Base-by-base conservation (phyloP, 164 flowering plant species). In the Houttuynia cordata region DNA sequence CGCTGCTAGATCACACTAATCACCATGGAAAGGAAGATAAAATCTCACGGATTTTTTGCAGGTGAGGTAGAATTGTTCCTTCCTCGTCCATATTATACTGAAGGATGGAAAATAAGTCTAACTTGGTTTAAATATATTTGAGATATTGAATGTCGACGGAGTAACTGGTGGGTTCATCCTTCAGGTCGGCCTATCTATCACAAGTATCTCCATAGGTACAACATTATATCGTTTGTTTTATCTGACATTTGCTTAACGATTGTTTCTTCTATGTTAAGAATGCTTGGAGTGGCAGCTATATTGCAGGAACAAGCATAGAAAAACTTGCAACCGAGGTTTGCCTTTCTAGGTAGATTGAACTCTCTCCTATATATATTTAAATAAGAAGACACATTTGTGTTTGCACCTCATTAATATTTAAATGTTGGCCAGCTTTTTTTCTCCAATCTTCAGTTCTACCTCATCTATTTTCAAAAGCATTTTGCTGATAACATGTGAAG, bases 81-180 rank as follows among this genome's bases (percentile, higher is more conserved):
- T 47, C 53, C 58, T 52, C 8, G 14, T 42, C 15, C 37, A 21
- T 0, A 57, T 17, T 45, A 12, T 45, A 45, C 8, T 14, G 17
- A 45, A 45, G 14, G 49, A 45, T 45, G 49, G 49, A 12, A 12
- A 17, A 2, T 45, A 45, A 45, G 17, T 3, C 13, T 2, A 17
- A 0, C 17, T 12, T 4, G 17, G 49, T 45, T 12, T 45, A 14
- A 12, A 57, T 12, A 14, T 42, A 41, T 17, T 75, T 61, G 70
- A 93, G 98, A 88, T 93, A 57, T 67, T 93, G 53, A 86, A 93
- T 70, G 68, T 89, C 66, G 98, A 93, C 79, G 98, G 98, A 24
- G 78, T 89, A 50, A 93, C 98, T n/a, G 98, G 98, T n/a, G 98
- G 98, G 22, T 93, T 86, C 79, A 93, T 89, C 76, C 87, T 89